Conservation (phyloP, 2,329 filamentous ascomycete genomes). For the Diaporthe sp. region DNA sequence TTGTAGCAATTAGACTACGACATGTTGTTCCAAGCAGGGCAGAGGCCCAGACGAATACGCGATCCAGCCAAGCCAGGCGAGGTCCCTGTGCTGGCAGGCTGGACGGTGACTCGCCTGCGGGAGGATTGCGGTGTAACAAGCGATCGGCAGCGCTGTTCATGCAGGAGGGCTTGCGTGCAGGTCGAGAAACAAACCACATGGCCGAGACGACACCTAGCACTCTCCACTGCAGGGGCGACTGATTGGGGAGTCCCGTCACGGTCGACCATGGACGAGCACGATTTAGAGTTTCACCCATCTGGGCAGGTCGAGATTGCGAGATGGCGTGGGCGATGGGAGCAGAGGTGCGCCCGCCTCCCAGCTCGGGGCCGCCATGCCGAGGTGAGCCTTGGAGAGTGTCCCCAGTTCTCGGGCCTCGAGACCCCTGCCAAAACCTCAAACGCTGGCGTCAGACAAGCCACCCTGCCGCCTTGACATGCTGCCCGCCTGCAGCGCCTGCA, state of each 20-base stretch:
- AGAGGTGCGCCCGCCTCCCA: background rate
- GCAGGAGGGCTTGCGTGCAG: conserved; percentile 18
- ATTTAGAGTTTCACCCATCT: conserved; percentile 14
- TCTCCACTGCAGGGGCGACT: background rate
- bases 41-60: background rate
- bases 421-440: conserved; percentile 26
- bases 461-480: conserved; percentile 1
- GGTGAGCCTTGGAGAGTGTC: conserved; percentile 6
- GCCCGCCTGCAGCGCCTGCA: conserved; percentile 2
- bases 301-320: conserved; percentile 9
- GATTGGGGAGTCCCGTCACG: background rate
- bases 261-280: background rate
- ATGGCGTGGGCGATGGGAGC: background rate
- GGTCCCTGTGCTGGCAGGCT: background rate
- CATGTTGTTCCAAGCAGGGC: background rate
- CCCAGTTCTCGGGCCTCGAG: conserved; percentile 18
- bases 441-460: conserved; percentile 19
- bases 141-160: conserved; percentile 19
- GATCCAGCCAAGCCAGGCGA: conserved; percentile 11
- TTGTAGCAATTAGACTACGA: background rate
- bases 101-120: conserved; percentile 6
- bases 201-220: too few species aligned
- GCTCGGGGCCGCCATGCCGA: background rate
- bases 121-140: conserved; percentile 5
- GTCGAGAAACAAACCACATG: conserved; percentile 14